Base-by-base conservation (phyloP, 2,329 filamentous ascomycete genomes). In the Fusarium tuaranense region DNA sequence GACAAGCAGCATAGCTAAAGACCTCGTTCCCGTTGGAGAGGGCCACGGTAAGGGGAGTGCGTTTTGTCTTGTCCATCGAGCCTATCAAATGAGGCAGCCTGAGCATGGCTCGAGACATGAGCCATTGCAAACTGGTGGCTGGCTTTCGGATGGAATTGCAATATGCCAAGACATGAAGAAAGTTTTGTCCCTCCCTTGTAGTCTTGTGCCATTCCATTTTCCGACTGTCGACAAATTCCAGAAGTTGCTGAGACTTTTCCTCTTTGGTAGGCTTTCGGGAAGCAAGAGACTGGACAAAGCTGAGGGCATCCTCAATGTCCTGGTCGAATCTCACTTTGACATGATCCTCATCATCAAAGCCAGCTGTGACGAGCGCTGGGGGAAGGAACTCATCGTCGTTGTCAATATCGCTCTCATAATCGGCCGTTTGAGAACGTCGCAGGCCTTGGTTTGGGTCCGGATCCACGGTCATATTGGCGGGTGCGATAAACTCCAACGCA, bases 351-450 rank as follows among this genome's bases (percentile, higher is more conserved):
- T 51, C 46, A 5, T 68, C 51, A 27, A 63, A 48, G 18, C 39
- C 65, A 10, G 48, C 27, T 18, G 39, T 27, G 48, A 22, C 27
- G 30, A 18, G 6, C 8, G 22, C 30, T 4, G 65, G n/a, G 9
- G 18, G 18, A 25, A 44, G 22, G 18, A 58, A 58, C 48, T 68
- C 65, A n/a, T 63, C 59, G 4, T 67, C 65, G n/a, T 67, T 57
- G 30, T 62, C 65, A 57, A 67, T 22, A n/a, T 67, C 65, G 39
- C 46, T 34, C 51, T 62, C 58, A 14, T 62, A 22, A 46, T 62
- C 51, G 13, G 18, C 27, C 2, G 51, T 55, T 14, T 30, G 51
- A 7, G 16, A 16, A 13, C 27, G 51, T 18, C 51, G 51, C 16
- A 34, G 18, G 12, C 27, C 51, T 30, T 55, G 51, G 5, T 34